Percentiles rank a stretch among this genome's conserved stretches.
Conservation (phyloP, 805 yeast genomes). For the Ogataea philodendri region DNA sequence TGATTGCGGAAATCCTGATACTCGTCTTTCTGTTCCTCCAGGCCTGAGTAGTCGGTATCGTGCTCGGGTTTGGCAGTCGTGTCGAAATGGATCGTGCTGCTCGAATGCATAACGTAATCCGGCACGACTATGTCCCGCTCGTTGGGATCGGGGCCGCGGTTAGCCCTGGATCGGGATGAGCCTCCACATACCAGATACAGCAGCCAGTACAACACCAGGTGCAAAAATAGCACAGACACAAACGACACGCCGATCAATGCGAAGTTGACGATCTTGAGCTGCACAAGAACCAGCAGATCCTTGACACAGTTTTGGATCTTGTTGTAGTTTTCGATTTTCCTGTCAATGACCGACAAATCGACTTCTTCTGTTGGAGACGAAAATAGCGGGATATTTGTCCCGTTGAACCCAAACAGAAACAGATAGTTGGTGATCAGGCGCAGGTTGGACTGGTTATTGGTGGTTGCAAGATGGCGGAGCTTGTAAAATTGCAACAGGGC, state of each 20-base stretch:
- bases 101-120: constrained; percentile 7
- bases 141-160: too few species aligned
- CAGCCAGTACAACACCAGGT: constrained; percentile 20
- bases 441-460: constrained; percentile 11
- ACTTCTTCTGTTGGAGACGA: constrained; percentile 12
- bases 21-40: constrained; percentile 9
- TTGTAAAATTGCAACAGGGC: constrained; percentile 7
- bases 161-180: too few species aligned
- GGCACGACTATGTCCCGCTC: constrained; percentile 8
- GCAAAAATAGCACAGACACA: constrained; percentile 19
- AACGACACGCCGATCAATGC: constrained; percentile 18
- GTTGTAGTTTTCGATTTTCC: constrained; percentile 18
- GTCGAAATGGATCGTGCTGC: constrained; percentile 6
- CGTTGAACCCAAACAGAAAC: constrained; percentile 23
- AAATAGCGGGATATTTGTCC: constrained; percentile 20
- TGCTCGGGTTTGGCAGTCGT: background rate
- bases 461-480: background rate
- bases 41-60: constrained; percentile 3
- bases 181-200: constrained; percentile 14
- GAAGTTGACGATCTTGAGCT: constrained; percentile 26
- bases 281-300: constrained; percentile 18
- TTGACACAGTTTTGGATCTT: constrained; percentile 18
- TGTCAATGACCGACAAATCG: constrained; percentile 8
- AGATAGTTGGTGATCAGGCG: constrained; percentile 24
- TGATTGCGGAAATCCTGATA: constrained; percentile 12